Evolutionary conservation across 495 filamentous ascomycete genomes (phyloP).

Genomic region (Cercophora samala): DNA sequence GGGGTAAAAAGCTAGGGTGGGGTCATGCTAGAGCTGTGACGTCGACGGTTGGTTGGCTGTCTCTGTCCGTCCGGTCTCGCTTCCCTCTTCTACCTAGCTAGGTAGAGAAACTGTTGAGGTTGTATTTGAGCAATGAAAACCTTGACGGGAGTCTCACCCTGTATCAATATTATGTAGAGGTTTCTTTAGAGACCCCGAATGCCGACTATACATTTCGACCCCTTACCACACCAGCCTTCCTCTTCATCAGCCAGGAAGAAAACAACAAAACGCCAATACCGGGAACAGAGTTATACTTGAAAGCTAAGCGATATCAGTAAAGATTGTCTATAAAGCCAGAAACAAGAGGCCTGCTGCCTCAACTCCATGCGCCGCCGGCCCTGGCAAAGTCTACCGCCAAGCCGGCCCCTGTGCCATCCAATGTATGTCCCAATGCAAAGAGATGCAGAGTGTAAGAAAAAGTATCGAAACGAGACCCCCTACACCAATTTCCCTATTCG

Average conservation of each 20-base stretch:
- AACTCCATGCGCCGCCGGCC: constrained; percentile 16
- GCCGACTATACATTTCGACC: too few relatives aligned
- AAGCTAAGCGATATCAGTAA: not conserved
- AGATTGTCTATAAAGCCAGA: not conserved
- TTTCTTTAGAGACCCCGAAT: too few relatives aligned
- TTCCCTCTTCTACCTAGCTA: not conserved
- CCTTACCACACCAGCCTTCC: too few relatives aligned
- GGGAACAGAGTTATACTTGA: not conserved
- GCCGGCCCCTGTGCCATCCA: constrained; percentile 1
- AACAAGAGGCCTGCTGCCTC: not conserved
- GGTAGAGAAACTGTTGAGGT: not conserved
- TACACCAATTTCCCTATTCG: not conserved
- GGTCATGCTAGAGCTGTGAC: constrained; percentile 32
- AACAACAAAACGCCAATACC: too few relatives aligned
- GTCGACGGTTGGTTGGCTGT: constrained; percentile 31
- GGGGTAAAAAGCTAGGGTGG: constrained; percentile 14
- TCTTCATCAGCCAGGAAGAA: too few relatives aligned
- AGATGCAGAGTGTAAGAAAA: not conserved
- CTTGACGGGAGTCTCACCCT: too few relatives aligned
- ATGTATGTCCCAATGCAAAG: constrained; percentile 1
- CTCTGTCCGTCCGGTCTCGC: not conserved
- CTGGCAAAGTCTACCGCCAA: not conserved
- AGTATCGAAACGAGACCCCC: not conserved
- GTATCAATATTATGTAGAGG: too few relatives aligned
- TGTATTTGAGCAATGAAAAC: constrained; percentile 7